Conservation (phyloP, 192 early-diverging fungal species). For the Chytriomyces sp. region DNA sequence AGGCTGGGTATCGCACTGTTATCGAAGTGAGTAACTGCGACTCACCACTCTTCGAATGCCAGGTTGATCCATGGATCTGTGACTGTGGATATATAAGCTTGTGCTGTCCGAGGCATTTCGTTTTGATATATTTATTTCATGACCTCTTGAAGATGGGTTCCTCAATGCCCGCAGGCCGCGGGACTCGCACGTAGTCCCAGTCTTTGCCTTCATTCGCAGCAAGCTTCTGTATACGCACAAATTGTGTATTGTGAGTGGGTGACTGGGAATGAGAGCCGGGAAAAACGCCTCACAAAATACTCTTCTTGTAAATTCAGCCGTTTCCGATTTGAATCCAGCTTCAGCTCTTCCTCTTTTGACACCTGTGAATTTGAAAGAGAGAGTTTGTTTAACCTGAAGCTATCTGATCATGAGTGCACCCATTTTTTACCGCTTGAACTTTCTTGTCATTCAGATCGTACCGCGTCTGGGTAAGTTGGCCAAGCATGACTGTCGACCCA, state of each 20-base stretch:
- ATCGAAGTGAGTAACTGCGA: neutral
- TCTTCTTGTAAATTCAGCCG: constrained; percentile 46
- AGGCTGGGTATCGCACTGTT: neutral
- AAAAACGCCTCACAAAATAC: constrained; percentile 40
- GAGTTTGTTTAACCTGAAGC: neutral
- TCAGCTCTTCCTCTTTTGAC: constrained; percentile 44
- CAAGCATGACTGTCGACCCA: constrained; percentile 72
- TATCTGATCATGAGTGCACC: too few species aligned
- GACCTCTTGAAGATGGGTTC: constrained; percentile 14
- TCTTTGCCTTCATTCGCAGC: constrained; percentile 37
- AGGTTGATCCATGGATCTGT: constrained; percentile 81
- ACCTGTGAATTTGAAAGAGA: constrained; percentile 9
- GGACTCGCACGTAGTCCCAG: constrained; percentile 50
- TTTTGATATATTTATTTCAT: neutral
- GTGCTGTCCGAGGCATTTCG: neutral
- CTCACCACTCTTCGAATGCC: constrained; percentile 82
- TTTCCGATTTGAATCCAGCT: constrained; percentile 33
- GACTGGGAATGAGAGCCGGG: neutral
- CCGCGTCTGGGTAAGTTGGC: constrained; percentile 75
- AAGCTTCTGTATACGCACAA: constrained; percentile 32
- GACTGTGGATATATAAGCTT: constrained; percentile 64
- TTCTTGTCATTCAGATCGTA: constrained; percentile 76
- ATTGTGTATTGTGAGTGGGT: neutral
- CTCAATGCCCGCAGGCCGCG: constrained; percentile 34
- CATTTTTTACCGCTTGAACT: constrained; percentile 44